phyloP scores from a whole-genome alignment of 257 asterid species.

The Schizonepeta tenuifolia region DNA sequence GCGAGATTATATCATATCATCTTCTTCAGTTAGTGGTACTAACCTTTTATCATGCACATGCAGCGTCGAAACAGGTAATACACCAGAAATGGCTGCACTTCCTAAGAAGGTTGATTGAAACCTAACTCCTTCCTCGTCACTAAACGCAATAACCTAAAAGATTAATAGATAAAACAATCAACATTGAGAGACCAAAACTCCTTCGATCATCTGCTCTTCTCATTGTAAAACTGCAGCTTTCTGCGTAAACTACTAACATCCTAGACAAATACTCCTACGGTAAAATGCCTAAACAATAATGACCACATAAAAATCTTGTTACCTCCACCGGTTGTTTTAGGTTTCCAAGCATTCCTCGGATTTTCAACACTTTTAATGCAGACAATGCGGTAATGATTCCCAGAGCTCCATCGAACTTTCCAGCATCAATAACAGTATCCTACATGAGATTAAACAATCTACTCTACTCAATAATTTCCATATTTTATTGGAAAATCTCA shows the following conservation, averaged over 20 bases:
- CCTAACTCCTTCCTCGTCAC: slow-evolving; percentile 99
- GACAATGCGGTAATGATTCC: slow-evolving; percentile 81
- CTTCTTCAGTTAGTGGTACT: slow-evolving; percentile 37
- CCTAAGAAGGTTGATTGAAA: slow-evolving; percentile 97
- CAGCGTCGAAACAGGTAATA: slow-evolving; percentile 72
- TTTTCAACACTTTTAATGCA: slow-evolving; percentile 79
- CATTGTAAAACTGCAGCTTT: slow-evolving; percentile 9
- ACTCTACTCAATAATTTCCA: not conserved
- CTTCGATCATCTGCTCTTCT: not conserved
- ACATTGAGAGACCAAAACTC: not conserved
- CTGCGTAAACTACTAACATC: not conserved
- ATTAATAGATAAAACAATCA: slow-evolving; percentile 22
- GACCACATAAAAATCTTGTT: slow-evolving; percentile 17
- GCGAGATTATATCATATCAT: slow-evolving; percentile 8
- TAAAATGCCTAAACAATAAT: slow-evolving; percentile 5
- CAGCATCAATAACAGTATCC: slow-evolving; percentile 99
- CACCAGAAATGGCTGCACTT: slow-evolving; percentile 98
- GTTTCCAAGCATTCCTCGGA: slow-evolving; percentile 59
- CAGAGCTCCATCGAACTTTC: slow-evolving; percentile 83
- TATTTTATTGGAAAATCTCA: not conserved
- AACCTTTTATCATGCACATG: slow-evolving; percentile 87
- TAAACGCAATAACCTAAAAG: slow-evolving; percentile 83
- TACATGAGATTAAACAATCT: slow-evolving; percentile 39
- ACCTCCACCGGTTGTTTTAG: slow-evolving; percentile 93
- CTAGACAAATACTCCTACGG: not conserved